Percentiles rank a stretch among this genome's conserved stretches.
These are phyloP conservation scores for Selenicereus undatus DNA, from an alignment of 148 eudicot species.

Conservation along the genomic window DNA sequence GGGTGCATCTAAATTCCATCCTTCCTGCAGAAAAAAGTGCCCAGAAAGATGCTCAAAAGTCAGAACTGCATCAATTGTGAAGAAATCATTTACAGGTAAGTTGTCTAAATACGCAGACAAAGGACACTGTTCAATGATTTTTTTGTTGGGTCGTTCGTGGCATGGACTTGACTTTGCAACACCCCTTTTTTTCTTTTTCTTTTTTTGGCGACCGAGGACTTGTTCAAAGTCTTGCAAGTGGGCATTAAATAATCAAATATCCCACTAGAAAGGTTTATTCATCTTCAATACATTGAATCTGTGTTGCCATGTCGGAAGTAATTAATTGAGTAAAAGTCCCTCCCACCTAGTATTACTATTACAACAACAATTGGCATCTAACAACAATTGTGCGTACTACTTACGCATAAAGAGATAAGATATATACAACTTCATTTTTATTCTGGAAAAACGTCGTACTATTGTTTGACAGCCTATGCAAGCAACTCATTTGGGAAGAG, in stretches of 20 bases:
- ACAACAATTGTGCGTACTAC: no score
- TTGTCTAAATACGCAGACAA: background rate
- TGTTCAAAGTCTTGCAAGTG: conserved; percentile 19
- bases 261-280: background rate
- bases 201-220: background rate
- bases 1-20: conserved; percentile 35
- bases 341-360: conserved; percentile 1
- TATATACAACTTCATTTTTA: no score
- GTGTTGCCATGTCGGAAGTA: background rate
- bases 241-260: conserved; percentile 11
- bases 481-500: no score
- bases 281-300: conserved; percentile 2
- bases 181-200: background rate
- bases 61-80: no score
- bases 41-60: conserved; percentile 24
- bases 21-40: conserved; percentile 30
- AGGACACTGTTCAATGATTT: background rate
- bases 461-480: no score
- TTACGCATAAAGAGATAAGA: no score
- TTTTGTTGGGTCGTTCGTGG: conserved; percentile 17
- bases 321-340: background rate
- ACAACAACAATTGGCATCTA: background rate
- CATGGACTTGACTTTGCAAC: conserved; percentile 32
- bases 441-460: no score
- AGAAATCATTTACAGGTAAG: background rate